Conservation (phyloP, 2,329 filamentous ascomycete species). For the Exophiala sp. region DNA sequence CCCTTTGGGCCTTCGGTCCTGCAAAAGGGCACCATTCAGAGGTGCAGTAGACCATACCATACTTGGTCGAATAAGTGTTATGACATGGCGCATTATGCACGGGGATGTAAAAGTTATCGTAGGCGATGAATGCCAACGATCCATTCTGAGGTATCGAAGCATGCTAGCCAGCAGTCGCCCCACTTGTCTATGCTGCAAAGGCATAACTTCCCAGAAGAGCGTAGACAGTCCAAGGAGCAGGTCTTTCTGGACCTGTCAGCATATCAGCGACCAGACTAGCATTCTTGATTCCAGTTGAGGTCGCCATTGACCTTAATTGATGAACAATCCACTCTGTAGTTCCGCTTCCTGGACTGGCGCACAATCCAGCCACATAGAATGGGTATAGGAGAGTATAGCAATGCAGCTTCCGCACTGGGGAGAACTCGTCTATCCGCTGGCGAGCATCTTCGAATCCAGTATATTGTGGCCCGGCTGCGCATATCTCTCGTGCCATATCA, state of each 20-base stretch:
- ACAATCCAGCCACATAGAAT: conserved; percentile 26
- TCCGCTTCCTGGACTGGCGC: conserved; percentile 11
- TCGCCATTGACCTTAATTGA: conserved; percentile 20
- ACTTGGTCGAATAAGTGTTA: no score
- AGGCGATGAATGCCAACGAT: no score
- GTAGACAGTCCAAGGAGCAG: conserved; percentile 26
- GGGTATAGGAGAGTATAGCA: conserved; percentile 29
- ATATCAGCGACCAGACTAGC: conserved; percentile 21
- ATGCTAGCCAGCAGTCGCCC: no score
- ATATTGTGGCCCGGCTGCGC: conserved; percentile 33
- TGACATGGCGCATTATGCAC: no score
- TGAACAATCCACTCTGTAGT: conserved; percentile 24
- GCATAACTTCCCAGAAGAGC: conserved; percentile 29
- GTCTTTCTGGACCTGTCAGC: conserved; percentile 14
- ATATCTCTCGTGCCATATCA: conserved; percentile 31
- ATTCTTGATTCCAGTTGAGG: conserved; percentile 18
- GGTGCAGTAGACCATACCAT: no score
- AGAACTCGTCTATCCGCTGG: background rate
- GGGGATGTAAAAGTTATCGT: no score
- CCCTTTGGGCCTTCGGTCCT: no score
- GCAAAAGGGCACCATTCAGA: no score
- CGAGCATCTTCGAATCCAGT: conserved; percentile 2
- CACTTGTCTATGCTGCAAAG: conserved; percentile 23
- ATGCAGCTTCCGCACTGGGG: conserved; percentile 11
- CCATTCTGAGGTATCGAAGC: no score